Base-by-base conservation (phyloP, 2,329 filamentous ascomycete species). In the Claviceps spartinae region DNA sequence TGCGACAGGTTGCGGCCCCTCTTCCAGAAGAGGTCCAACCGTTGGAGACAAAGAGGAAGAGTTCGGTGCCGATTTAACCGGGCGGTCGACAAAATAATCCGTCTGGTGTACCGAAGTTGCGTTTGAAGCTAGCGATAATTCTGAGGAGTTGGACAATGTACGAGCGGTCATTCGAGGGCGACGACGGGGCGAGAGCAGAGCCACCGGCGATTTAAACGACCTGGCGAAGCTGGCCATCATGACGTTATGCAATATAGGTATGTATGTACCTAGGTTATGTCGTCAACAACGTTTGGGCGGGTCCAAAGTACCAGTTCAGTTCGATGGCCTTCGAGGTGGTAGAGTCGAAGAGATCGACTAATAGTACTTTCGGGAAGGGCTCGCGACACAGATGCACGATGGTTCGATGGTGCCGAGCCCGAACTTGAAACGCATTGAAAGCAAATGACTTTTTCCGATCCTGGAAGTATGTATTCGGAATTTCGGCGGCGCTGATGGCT, bases 151-250 rank as follows among this genome's bases (percentile, higher is more conserved):
- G 51, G 75, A 76, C 54, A 72, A 62, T 45, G 67, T 69, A 52
- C 70, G 70, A 48, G 67, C 65, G 22, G 70, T 63, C 60, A 71
- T 71, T 42, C 64, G 63, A 38, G 73, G 75, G 43, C 73, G 69
- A 55, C 71, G 65, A 18, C 62, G 60, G 47, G 70, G 68, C 51
- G 72, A 65, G 37, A 74, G 63, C 57, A 72, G 73, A 24, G 67
- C 66, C 42, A 67, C 65, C 42, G 72, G 64, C 7, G 72, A 67
- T 57, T 75, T 69, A 62, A 78, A 70, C 13, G 75, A 75, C 57
- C 73, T 71, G 46, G 71, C 67, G 54, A 76, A 65, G 61, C 65
- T 71, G 54, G 74, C 69, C 75, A 78, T 78, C 50, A n/a, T 34
- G 48, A 26, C 41, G 24, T 20, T 48, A 37, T 53, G 14, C 26